phyloP scores from a whole-genome alignment of 192 early-diverging fungal genomes.

The Chytriomyces sp. region DNA sequence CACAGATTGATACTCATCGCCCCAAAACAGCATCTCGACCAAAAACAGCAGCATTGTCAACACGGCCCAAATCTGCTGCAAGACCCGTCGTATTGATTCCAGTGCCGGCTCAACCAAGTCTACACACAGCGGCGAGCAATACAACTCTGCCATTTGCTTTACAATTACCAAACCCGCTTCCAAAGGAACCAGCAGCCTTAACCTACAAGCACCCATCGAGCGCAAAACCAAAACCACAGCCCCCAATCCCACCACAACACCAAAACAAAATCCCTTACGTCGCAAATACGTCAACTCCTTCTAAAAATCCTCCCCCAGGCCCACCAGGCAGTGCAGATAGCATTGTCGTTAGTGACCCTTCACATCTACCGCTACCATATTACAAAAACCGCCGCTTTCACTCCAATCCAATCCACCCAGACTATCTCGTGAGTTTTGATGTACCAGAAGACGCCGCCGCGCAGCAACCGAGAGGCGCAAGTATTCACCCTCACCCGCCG shows the following conservation, averaged over 20 bases:
- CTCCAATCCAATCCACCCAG: slow-evolving; percentile 30
- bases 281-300: background rate
- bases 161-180: background rate
- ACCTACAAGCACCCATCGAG: background rate
- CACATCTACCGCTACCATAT: slow-evolving; percentile 24
- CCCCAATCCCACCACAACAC: background rate
- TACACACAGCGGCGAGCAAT: background rate
- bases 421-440: slow-evolving; percentile 19
- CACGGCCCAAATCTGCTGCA: too few species aligned
- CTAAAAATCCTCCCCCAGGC: slow-evolving; percentile 26
- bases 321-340: slow-evolving; percentile 8
- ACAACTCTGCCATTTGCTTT: background rate
- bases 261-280: slow-evolving; percentile 26
- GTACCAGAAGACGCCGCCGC: background rate
- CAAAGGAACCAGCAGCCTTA: background rate
- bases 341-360: slow-evolving; percentile 26
- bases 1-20: too few species aligned
- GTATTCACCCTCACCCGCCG: background rate
- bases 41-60: too few species aligned
- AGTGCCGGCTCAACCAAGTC: background rate
- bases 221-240: background rate
- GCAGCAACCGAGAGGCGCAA: background rate
- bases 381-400: slow-evolving; percentile 23
- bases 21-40: too few species aligned
- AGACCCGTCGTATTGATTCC: background rate